Evolutionary conservation across 176 grass and related monocot genomes (phyloP).

Genomic region (Oryza officinalis): DNA sequence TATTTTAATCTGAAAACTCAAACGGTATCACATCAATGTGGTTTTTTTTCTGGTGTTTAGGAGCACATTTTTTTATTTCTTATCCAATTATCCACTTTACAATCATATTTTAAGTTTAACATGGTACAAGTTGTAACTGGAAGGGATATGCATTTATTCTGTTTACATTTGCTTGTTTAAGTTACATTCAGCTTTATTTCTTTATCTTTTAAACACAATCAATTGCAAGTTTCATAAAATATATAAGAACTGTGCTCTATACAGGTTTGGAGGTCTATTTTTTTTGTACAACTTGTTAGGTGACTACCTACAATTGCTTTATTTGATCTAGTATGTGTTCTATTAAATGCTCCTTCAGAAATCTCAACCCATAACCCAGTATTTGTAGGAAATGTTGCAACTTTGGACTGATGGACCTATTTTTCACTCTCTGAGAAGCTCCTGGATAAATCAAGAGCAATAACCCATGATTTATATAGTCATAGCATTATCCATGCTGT

Average conservation of each 20-base stretch:
- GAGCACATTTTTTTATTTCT: not conserved
- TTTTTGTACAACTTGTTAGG: slow-evolving; percentile 4
- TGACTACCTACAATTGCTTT: not conserved
- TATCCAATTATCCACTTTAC: not conserved
- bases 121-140: not conserved
- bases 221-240: not conserved
- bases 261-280: slow-evolving; percentile 1
- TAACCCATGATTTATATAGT: not conserved
- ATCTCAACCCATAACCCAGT: not conserved
- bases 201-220: not conserved
- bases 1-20: too few relatives aligned
- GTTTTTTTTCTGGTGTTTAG: not conserved
- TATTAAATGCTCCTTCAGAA: not conserved
- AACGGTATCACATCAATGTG: too few relatives aligned
- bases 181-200: not conserved
- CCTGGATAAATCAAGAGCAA: not conserved
- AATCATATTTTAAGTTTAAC: not conserved
- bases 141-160: not conserved
- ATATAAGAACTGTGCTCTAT: not conserved
- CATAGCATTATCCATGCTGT: not conserved
- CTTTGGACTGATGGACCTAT: not conserved
- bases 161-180: not conserved
- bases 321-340: slow-evolving; percentile 5
- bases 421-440: not conserved
- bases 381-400: not conserved